phyloP scores from a whole-genome alignment of 495 filamentous ascomycete species.

The Aspergillus campestris region DNA sequence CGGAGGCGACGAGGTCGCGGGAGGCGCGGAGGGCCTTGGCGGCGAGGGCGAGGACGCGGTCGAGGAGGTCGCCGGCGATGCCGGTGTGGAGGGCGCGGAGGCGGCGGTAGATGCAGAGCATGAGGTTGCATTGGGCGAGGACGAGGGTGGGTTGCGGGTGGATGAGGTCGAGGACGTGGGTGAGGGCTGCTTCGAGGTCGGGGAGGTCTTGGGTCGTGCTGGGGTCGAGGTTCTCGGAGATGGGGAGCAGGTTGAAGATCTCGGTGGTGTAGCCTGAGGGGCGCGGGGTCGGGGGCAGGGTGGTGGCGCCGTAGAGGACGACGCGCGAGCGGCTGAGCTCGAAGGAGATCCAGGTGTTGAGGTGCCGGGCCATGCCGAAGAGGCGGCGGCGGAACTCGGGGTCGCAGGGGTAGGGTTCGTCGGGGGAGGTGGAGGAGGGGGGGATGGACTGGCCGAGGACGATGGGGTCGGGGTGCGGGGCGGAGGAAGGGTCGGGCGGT shows the following conservation, averaged over 20 bases:
- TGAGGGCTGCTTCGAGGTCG: conserved; percentile 31
- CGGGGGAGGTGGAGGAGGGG: conserved; percentile 9
- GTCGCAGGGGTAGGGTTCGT: conserved; percentile 13
- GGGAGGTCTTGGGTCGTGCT: conserved; percentile 23
- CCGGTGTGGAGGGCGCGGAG: conserved; percentile 36
- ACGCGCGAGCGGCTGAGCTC: conserved; percentile 47
- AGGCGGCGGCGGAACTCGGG: conserved; percentile 34
- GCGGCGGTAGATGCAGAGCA: conserved; percentile 45
- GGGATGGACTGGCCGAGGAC: conserved; percentile 22
- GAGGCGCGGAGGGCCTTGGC: conserved; percentile 30
- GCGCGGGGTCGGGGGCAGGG: conserved; percentile 17
- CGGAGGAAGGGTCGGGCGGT: conserved; percentile 13
- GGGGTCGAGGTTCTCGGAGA: conserved; percentile 39
- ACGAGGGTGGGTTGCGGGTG: conserved; percentile 30
- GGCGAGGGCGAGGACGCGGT: conserved; percentile 28
- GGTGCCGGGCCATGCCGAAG: conserved; percentile 42
- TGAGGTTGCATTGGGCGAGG: conserved; percentile 43
- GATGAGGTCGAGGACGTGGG: conserved; percentile 27
- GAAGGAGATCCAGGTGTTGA: conserved; percentile 45
- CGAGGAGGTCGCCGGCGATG: conserved; percentile 23
- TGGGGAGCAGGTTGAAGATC: conserved; percentile 35
- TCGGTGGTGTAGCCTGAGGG: conserved; percentile 17
- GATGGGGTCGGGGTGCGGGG: conserved; percentile 8
- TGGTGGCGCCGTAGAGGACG: conserved; percentile 32
- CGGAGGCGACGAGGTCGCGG: conserved; percentile 25